Conservation (phyloP, 108 stramenopile genomes). For the Nitzschia sp. region DNA sequence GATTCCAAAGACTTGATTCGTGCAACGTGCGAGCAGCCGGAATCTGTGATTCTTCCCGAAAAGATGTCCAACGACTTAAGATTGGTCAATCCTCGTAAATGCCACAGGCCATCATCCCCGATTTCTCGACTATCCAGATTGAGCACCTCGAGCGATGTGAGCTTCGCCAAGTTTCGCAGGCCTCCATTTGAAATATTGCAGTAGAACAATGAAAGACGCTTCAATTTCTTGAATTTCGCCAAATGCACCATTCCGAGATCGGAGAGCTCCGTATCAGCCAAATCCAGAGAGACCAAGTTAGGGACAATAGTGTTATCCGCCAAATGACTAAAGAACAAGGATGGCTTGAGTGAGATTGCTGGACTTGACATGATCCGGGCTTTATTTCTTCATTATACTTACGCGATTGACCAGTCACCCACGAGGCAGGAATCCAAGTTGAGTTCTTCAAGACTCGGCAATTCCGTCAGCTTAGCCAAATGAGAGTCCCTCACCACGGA, state of each 20-base stretch:
- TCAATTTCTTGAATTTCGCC: slow-evolving; percentile 71
- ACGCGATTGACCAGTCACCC: slow-evolving; percentile 63
- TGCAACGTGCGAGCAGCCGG: slow-evolving; percentile 68
- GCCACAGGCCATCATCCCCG: slow-evolving; percentile 65
- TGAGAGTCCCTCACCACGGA: slow-evolving; percentile 76
- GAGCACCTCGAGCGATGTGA: slow-evolving; percentile 60
- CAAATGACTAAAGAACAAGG: too few relatives aligned
- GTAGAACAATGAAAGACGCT: slow-evolving; percentile 76
- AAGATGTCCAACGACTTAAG: slow-evolving; percentile 80
- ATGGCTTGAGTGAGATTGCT: too few relatives aligned
- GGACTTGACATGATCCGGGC: too few relatives aligned
- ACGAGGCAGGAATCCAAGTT: slow-evolving; percentile 81
- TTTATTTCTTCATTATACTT: too few relatives aligned
- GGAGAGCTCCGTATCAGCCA: slow-evolving; percentile 82
- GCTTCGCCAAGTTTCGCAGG: slow-evolving; percentile 54
- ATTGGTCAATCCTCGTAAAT: slow-evolving; percentile 48
- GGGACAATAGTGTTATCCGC: slow-evolving; percentile 77
- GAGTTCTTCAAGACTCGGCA: slow-evolving; percentile 73
- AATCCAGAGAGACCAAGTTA: slow-evolving; percentile 67
- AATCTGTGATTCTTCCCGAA: slow-evolving; percentile 75
- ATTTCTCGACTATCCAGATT: slow-evolving; percentile 85
- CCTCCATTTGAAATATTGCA: slow-evolving; percentile 78
- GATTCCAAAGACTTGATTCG: slow-evolving; percentile 77
- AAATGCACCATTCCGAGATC: slow-evolving; percentile 75
- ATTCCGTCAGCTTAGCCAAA: slow-evolving; percentile 46